Conservation (phyloP, 805 yeast genomes). For the Pichia thaimueangensis region DNA sequence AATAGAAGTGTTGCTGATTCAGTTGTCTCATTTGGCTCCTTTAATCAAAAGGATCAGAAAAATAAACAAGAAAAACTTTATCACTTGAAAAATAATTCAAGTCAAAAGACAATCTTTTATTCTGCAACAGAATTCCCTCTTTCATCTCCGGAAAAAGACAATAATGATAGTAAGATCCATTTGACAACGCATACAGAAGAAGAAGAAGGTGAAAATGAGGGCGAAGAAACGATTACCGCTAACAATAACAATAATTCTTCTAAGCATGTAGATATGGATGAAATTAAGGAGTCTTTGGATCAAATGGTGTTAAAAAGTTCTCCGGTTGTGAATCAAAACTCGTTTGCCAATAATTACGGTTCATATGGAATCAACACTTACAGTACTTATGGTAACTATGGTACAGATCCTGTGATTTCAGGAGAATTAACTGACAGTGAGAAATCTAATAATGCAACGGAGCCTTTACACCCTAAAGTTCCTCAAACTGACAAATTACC, state of each 20-base stretch:
- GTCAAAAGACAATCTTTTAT: slow-evolving; percentile 28
- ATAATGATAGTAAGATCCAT: too few relatives aligned
- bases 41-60: slow-evolving; percentile 4
- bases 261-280: not conserved
- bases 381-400: not conserved
- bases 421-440: not conserved
- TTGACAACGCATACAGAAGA: not conserved
- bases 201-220: not conserved
- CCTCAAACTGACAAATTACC: not conserved
- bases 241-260: not conserved
- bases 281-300: slow-evolving; percentile 6
- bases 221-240: not conserved
- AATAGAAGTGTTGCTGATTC: slow-evolving; percentile 6
- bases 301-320: slow-evolving; percentile 4
- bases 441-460: not conserved
- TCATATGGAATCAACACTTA: slow-evolving; percentile 3
- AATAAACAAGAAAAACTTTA: slow-evolving; percentile 19
- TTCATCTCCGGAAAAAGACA: too few relatives aligned
- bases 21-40: slow-evolving; percentile 10
- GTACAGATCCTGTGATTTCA: not conserved
- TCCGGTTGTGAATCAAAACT: not conserved
- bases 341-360: slow-evolving; percentile 9
- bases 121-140: slow-evolving; percentile 7
- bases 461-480: not conserved
- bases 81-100: slow-evolving; percentile 21